Percentiles rank a stretch among this genome's conserved stretches.
These are phyloP conservation scores for Golubevia sp. DNA, from an alignment of 1,284 basidiomycete genomes.

Conservation along the genomic window DNA sequence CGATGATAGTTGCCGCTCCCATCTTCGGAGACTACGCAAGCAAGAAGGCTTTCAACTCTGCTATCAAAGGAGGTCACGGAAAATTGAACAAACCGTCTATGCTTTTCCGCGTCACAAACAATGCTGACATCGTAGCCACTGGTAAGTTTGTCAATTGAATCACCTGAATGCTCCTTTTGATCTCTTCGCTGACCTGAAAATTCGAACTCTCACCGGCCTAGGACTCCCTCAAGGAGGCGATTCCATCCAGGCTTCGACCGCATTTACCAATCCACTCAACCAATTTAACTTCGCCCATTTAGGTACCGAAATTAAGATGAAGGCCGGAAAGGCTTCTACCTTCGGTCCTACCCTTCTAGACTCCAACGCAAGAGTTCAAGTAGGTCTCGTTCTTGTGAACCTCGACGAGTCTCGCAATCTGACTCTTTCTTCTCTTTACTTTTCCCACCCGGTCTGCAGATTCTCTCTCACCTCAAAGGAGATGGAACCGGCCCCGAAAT, in stretches of 20 bases:
- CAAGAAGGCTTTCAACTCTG: conserved; percentile 24
- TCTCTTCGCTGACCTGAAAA: too few species aligned
- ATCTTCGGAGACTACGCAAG: conserved; percentile 30
- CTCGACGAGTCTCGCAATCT: too few species aligned
- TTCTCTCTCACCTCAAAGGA: conserved; percentile 22
- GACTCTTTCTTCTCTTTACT: too few species aligned
- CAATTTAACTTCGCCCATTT: conserved; percentile 37
- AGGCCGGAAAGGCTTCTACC: too few species aligned
- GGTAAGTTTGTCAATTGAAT: too few species aligned
- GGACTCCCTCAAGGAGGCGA: conserved; percentile 29
- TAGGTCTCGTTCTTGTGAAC: too few species aligned
- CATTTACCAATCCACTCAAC: conserved; percentile 22
- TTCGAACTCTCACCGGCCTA: too few species aligned
- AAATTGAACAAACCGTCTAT: conserved; percentile 21
- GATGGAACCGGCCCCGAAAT: conserved; percentile 23
- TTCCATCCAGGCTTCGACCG: conserved; percentile 15
- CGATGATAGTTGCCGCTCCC: conserved; percentile 29
- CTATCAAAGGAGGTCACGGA: conserved; percentile 12
- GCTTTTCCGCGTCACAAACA: conserved; percentile 29
- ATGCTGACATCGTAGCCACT: conserved; percentile 28
- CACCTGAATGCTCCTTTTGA: too few species aligned
- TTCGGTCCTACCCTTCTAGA: too few species aligned
- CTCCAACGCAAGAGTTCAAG: too few species aligned
- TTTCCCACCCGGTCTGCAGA: too few species aligned
- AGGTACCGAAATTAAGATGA: conserved; percentile 27